phyloP scores from a whole-genome alignment of 306 rosid species.

The Abrus pulchellus region DNA sequence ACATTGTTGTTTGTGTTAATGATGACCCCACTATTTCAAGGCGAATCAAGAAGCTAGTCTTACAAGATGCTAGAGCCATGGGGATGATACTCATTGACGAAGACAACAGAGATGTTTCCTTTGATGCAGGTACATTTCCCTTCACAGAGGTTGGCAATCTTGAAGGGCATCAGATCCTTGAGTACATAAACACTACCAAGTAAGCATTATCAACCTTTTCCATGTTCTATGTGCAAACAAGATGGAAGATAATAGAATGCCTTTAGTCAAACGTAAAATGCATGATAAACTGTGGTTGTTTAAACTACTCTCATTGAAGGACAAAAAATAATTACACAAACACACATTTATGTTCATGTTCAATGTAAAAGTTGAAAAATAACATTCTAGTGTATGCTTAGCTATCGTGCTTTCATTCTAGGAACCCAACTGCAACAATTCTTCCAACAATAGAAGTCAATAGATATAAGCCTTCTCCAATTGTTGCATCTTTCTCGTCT shows the following conservation, averaged over 20 bases:
- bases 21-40: slow-evolving; percentile 67
- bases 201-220: slow-evolving; percentile 52
- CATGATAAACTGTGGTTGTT: not conserved
- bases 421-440: slow-evolving; percentile 82
- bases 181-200: slow-evolving; percentile 83
- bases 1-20: slow-evolving; percentile 74
- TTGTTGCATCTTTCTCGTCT: slow-evolving; percentile 85
- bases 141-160: slow-evolving; percentile 66
- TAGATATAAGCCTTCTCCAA: slow-evolving; percentile 73
- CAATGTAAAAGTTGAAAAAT: slow-evolving; percentile 14
- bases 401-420: slow-evolving; percentile 38
- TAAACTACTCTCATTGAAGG: not conserved
- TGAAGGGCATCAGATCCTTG: slow-evolving; percentile 77
- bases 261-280: not conserved
- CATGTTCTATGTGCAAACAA: slow-evolving; percentile 3
- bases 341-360: not conserved
- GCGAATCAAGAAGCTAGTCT: slow-evolving; percentile 76
- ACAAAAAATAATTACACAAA: slow-evolving; percentile 1
- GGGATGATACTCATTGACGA: slow-evolving; percentile 78
- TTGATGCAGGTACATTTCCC: slow-evolving; percentile 81
- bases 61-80: slow-evolving; percentile 79
- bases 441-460: slow-evolving; percentile 69
- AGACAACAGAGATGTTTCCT: slow-evolving; percentile 62
- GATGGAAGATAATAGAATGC: not conserved
- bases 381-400: slow-evolving; percentile 17